These are phyloP conservation scores for Wickerhamiella kurtzmanii DNA, from an alignment of 805 yeast genomes.

Conservation along the genomic window DNA sequence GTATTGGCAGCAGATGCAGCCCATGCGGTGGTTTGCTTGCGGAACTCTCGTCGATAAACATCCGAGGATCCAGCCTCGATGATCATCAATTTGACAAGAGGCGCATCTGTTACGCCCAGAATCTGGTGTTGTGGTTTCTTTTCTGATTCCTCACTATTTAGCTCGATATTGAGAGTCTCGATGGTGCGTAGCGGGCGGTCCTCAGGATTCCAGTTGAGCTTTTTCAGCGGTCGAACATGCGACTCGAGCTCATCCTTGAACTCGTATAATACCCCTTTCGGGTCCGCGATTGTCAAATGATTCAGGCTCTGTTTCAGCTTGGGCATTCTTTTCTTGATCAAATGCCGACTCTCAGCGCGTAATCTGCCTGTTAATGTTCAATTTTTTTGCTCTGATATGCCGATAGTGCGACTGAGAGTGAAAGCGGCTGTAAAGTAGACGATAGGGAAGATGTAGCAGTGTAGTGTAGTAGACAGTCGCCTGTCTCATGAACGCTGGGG, in stretches of 20 bases:
- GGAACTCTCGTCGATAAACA: constrained; percentile 58
- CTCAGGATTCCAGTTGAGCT: constrained; percentile 52
- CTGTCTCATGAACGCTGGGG: no score
- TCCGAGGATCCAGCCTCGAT: constrained; percentile 56
- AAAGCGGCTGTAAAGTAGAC: no score
- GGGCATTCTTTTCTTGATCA: not conserved
- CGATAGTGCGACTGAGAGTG: no score
- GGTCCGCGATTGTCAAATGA: constrained; percentile 56
- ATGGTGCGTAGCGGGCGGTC: constrained; percentile 30
- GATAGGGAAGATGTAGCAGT: no score
- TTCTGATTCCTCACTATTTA: constrained; percentile 45
- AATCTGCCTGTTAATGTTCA: no score
- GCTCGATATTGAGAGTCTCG: constrained; percentile 24
- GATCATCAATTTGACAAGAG: constrained; percentile 56
- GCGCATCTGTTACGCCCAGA: constrained; percentile 31
- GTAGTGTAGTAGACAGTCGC: no score
- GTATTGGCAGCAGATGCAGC: constrained; percentile 32
- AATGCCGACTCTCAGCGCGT: not conserved
- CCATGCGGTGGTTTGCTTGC: constrained; percentile 82
- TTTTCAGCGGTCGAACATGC: constrained; percentile 40
- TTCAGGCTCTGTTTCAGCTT: not conserved
- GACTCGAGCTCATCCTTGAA: constrained; percentile 33
- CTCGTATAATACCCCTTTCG: constrained; percentile 43
- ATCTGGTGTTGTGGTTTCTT: constrained; percentile 26
- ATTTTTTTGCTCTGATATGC: no score